Percentiles rank a stretch among this genome's conserved stretches.
These are phyloP conservation scores for Aotearoamyces nothofagi DNA, from an alignment of 2,329 filamentous ascomycete species.

Conservation along the genomic window DNA sequence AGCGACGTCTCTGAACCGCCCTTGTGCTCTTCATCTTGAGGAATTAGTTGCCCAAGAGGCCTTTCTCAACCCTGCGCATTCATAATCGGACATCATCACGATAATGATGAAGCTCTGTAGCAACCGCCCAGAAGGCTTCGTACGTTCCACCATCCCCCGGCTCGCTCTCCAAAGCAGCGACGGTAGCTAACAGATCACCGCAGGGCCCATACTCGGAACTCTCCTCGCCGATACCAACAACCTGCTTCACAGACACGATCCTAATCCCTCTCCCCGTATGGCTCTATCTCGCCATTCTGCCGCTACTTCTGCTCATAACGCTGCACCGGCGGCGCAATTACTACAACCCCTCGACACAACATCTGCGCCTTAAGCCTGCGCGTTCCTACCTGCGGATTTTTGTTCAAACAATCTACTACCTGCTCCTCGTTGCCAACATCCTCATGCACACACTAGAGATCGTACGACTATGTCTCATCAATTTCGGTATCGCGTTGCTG, in stretches of 20 bases:
- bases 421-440: constrained; percentile 17
- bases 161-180: no score
- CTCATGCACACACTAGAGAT: constrained; percentile 21
- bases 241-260: constrained; percentile 22
- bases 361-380: constrained; percentile 5
- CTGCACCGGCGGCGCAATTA: constrained; percentile 9
- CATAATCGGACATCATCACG: no score
- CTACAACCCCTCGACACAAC: constrained; percentile 11
- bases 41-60: no score
- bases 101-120: constrained; percentile 13
- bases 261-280: constrained; percentile 21
- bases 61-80: no score
- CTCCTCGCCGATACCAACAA: constrained; percentile 19
- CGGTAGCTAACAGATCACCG: no score
- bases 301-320: constrained; percentile 11
- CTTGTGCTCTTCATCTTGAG: no score
- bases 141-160: constrained; percentile 7
- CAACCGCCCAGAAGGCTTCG: constrained; percentile 20
- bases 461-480: constrained; percentile 16
- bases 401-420: constrained; percentile 15
- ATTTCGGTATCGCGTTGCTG: constrained; percentile 19
- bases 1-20: no score
- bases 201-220: constrained; percentile 19
- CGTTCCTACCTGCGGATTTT: not conserved
- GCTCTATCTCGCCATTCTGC: constrained; percentile 16